Base-by-base conservation (phyloP, 495 filamentous ascomycete species). In the Tuber indicum region DNA sequence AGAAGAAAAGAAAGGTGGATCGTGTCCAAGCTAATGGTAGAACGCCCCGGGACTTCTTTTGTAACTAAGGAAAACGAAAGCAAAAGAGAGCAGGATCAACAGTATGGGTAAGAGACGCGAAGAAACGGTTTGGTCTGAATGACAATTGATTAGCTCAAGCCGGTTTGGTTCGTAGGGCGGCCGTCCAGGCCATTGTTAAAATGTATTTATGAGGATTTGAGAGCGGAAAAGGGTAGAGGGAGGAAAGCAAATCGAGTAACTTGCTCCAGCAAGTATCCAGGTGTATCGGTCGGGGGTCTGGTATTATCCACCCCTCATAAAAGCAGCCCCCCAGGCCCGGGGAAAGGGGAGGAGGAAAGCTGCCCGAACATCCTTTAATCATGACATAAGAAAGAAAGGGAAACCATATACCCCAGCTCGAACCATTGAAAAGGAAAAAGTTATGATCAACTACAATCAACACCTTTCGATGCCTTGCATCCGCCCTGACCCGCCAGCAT, bases 381-480 rank as follows among this genome's bases (percentile, higher is more conserved):
- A 17, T 66, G 10, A 62, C 52, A 62, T 10, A 74, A 44, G 71
- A 76, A 76, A 76, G 76, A 75, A 73, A 78, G 71, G 70, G 73
- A 58, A 58, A 32, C n/a, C 58, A 32, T 32, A 32, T 32, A 66
- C 12, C 58, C n/a, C 23, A 26, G 49, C 21, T 66, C 2, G 58
- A n/a, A 32, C 58, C 14, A 66, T 16, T 66, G 58, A 66, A 66
- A 46, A 73, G 41, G 46, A 46, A 49, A 72, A 71, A 21, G 26
- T 19, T 62, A 71, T 4, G 14, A 44, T 58, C 49, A n/a, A 58
- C 23, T 12, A 46, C n/a, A 26, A 77, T 82, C 69, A 83, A 72
- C 81, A 83, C 72, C 75, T 75, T 70, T 83, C 82, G 36, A 83
- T 82, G 39, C 82, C 82, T 75, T 83, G 81, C 82, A 83, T 83